These are phyloP conservation scores for Myotisia sp. DNA, from an alignment of 2,329 filamentous ascomycete genomes.

Conservation along the genomic window DNA sequence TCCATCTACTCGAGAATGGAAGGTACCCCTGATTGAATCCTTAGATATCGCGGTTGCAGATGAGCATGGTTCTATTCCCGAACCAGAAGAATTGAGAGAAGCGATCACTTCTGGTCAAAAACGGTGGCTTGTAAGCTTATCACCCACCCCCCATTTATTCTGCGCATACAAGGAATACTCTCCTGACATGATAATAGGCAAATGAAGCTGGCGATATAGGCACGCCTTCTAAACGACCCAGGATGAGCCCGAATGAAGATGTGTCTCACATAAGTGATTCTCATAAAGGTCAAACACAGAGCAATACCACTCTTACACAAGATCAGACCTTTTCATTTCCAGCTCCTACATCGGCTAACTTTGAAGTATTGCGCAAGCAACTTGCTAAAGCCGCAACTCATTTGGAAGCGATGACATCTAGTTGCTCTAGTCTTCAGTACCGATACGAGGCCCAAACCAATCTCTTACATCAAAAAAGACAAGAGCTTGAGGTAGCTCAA, in stretches of 20 bases:
- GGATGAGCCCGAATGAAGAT: conserved; percentile 24
- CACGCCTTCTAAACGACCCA: conserved; percentile 25
- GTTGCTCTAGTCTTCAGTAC: conserved; percentile 26
- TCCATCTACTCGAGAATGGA: conserved; percentile 25
- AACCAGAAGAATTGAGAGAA: conserved; percentile 11
- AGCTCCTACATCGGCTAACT: conserved; percentile 19
- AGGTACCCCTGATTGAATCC: conserved; percentile 24
- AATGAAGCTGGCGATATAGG: conserved; percentile 18
- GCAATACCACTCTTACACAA: conserved; percentile 11
- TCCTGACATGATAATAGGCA: conserved; percentile 17
- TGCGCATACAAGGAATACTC: neutral
- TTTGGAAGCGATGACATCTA: conserved; percentile 21
- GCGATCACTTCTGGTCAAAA: conserved; percentile 17
- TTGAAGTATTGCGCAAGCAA: conserved; percentile 19
- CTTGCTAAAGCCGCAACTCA: conserved; percentile 18
- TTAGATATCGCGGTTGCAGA: conserved; percentile 22
- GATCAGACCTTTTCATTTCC: conserved; percentile 13
- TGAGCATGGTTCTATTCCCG: conserved; percentile 14
- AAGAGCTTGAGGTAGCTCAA: conserved; percentile 22
- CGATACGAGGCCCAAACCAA: conserved; percentile 31
- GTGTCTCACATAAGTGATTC: conserved; percentile 25
- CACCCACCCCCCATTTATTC: neutral
- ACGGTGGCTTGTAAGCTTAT: conserved; percentile 15
- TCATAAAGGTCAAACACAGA: conserved; percentile 19
- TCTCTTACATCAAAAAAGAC: conserved; percentile 25